Conservation (phyloP, 2,329 filamentous ascomycete genomes). For the Colletotrichum sp. region DNA sequence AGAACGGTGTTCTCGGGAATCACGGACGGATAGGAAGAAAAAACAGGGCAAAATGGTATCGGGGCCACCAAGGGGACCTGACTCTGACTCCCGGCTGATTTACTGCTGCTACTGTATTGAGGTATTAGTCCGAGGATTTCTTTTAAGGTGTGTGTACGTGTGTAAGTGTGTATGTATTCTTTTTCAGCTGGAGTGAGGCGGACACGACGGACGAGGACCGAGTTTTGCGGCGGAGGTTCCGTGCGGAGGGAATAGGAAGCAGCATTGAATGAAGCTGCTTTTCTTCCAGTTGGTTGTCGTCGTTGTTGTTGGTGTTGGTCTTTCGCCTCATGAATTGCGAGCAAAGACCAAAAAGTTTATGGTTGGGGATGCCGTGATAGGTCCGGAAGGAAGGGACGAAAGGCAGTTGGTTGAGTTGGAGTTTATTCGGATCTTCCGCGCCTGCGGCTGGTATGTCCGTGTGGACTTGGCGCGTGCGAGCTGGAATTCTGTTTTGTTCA, state of each 20-base stretch:
- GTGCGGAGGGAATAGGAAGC: neutral
- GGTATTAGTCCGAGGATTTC: neutral
- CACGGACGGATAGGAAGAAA: neutral
- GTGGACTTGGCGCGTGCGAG: neutral
- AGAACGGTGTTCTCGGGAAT: constrained; percentile 1
- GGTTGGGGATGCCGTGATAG: neutral
- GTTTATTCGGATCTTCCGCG: neutral
- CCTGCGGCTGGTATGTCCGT: neutral
- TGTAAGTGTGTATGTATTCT: neutral
- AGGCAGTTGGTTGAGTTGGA: neutral
- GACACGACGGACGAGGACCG: neutral
- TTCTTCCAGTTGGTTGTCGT: neutral
- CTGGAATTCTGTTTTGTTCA: neutral
- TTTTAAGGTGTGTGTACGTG: neutral
- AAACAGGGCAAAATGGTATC: neutral
- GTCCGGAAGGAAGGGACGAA: neutral
- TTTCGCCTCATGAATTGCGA: neutral
- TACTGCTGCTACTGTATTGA: neutral
- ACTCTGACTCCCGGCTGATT: neutral
- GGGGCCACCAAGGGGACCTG: neutral
- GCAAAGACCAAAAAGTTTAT: neutral
- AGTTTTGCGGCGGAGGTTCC: neutral
- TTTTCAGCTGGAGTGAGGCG: neutral
- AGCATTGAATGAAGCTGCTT: neutral
- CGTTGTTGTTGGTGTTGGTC: too few relatives aligned